A percentile compares a stretch with the other conserved stretches of the same genome.
These are phyloP conservation scores for Tricholoma sp. DNA, from an alignment of 768 basidiomycete species.

Conservation along the genomic window DNA sequence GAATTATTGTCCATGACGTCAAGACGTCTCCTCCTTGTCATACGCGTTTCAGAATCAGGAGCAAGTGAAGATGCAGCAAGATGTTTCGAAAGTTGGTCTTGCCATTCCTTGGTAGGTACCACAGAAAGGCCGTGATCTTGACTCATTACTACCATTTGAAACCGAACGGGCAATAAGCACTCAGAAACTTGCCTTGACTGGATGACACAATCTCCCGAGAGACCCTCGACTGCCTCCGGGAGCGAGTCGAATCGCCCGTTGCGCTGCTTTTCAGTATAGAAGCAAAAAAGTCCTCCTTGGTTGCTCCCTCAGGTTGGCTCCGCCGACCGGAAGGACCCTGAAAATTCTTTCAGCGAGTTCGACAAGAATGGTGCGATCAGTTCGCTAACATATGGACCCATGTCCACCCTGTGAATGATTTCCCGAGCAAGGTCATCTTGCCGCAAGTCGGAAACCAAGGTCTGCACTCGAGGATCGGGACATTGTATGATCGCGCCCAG, in stretches of 20 bases:
- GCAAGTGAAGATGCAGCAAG: conserved; percentile 31
- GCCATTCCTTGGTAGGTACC: conserved; percentile 73
- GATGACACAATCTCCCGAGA: conserved; percentile 79
- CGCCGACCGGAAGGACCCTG: conserved; percentile 69
- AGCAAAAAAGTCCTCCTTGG: conserved; percentile 76
- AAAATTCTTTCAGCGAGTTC: conserved; percentile 7
- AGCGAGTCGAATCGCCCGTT: conserved; percentile 51
- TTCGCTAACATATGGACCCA: conserved; percentile 67
- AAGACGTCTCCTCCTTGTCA: conserved; percentile 21
- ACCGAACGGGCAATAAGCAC: conserved; percentile 1
- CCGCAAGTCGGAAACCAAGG: conserved; percentile 55
- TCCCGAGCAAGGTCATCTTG: conserved; percentile 75
- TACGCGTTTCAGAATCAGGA: conserved; percentile 12
- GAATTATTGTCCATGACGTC: conserved; percentile 24
- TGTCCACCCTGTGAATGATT: conserved; percentile 71
- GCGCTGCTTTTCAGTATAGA: conserved; percentile 56
- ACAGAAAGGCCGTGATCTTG: conserved; percentile 58
- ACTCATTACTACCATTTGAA: conserved; percentile 2
- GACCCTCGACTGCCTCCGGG: conserved; percentile 69
- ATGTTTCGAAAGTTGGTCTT: conserved; percentile 61
- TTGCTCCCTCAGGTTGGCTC: conserved; percentile 54
- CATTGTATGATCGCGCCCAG: conserved; percentile 78
- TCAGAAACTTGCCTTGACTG: conserved; percentile 40
- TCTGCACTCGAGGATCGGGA: conserved; percentile 58
- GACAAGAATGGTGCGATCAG: neutral